Evolutionary conservation across 108 stramenopile genomes (phyloP), one percentile per base, ranked within the genome.

Genomic region (Fragilariopsis cylindrus): DNA sequence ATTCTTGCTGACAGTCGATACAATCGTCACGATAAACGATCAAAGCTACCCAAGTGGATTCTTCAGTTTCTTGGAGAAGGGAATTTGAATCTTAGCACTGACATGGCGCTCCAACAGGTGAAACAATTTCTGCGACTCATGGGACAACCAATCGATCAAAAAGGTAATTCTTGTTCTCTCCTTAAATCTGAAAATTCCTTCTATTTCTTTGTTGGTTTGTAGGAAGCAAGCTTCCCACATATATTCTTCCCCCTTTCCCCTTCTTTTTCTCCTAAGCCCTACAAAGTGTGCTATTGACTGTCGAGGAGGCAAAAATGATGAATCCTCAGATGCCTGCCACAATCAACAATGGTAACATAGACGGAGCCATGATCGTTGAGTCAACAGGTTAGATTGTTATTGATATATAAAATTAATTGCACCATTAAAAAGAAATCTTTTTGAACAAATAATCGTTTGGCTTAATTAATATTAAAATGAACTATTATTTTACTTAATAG

Each of bases 11-110:
- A 98, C 76, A 87, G 84, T 52, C 87, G 98, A 21, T 99, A 98
- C 85, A 97, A 93, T 75, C 88, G 96, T 12, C 85, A 93, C 63
- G 97, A 98, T 77, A 99, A 99, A 76, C 90, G 98, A 50, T 92
- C 79, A 50, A 98, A 98, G 79, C 80, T 99, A 8, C 99, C 99
- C 5, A 96, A 90, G 50, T 99, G 99, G 99, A 96, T 99, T 43
- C 72, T 90, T 45, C 96, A 99, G 74, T 98, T 98, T 69, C 65
- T 99, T 40, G 81, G 76, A 0, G 97, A 98, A 64, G 78, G 74
- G n/a, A 93, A 95, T 76, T 64, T 98, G 45, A 96, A 97, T 75
- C 83, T 98, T 41, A 95, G 96, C 18, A 96, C 96, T 0, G 98
- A 98, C 72, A 91, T 87, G 52, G 97, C 98, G 0, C 83, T 96